Base-by-base conservation (phyloP, 805 yeast species). In the Pichia paraexigua region DNA sequence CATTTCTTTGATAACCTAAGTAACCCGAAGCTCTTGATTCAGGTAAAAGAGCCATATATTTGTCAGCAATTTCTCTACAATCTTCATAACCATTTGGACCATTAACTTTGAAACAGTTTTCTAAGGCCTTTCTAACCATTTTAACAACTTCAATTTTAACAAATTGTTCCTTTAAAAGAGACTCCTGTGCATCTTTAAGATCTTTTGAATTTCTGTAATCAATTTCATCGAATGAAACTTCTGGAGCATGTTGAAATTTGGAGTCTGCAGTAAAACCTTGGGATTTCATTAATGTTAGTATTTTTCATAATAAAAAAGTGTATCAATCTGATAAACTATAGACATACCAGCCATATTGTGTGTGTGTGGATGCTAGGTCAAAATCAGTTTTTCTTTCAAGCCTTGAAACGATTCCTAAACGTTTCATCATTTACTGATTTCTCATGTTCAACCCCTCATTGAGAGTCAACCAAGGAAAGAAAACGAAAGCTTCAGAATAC, bases 1-100 rank as follows among this genome's bases (percentile, higher is more conserved):
- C 95, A 70, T 87, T 87, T 77, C 87, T 84, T 72, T 87, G 95
- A 72, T 87, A 86, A n/a, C 89, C 92, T 63, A 82, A 71, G 70
- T 76, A 86, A 43, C 95, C 95, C 59, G 79, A 77, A 54, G 84
- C 76, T 59, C 81, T 78, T 59, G 84, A 78, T 47, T 76, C 69
- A 51, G 88, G 91, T 52, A 87, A 73, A 86, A 87, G 75, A 60
- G 83, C 86, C 73, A 87, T 71, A 67, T 87, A 87, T 71, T 74
- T 80, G 70, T 85, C 83, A 30, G 90, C 85, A 60, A 87, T 72
- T 45, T 86, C 87, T 67, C 83, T 79, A 71, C 95, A 87, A 67
- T 85, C 87, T 71, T 86, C 90, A 61, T 77, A 77, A 53, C 81
- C 84, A 71, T 85, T 86, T 22, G 80, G 81, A 44, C 84, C 84